Base-by-base conservation (phyloP, 2,329 filamentous ascomycete species). In the Gyromitra esculenta region DNA sequence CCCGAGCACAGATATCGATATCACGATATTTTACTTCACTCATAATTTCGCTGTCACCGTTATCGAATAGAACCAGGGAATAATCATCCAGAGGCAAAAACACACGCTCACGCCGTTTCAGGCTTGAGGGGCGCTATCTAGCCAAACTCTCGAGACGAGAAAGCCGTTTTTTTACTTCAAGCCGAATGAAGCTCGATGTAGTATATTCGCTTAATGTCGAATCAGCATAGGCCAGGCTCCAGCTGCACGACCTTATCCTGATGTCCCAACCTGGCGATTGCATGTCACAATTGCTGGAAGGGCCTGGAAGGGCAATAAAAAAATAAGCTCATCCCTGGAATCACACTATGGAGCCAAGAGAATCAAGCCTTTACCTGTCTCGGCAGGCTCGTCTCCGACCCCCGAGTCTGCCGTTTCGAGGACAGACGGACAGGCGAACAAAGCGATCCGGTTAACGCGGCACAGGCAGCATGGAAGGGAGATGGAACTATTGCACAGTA, bases 311-410 rank as follows among this genome's bases (percentile, higher is more conserved):
- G n/a, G 31, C 54, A 35, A 18, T 18, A 39, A 18, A 43, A 60
- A 67, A 57, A 68, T 68, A 68, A 68, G 39, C 65, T 68, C 52
- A 68, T 68, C 65, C 65, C 21, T 7, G 52, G 21, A 65, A 9
- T 31, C 5, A 57, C 31, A 37, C 7, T 37, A n/a, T 13, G 41
- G 31, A 31, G 59, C 59, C 59, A 63, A 63, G 59, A 9, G 18
- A 37, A n/a, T 37, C 25, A 13, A n/a, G 48, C 48, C n/a, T 21
- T 52, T 45, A 15, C 43, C 56, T 18, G 39, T 7, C 59, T 62
- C 59, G 59, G 37, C 15, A 18, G 31, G 2, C 35, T 11, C 21
- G 52, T 56, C 52, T 56, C 59, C 59, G 59, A 62, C 9, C 31
- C 4, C 63, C 63, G 63, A 66, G 5, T 37, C 18, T 9, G 15